Conservation (phyloP, 2,329 filamentous ascomycete genomes). For the Calonectria leucothoes region DNA sequence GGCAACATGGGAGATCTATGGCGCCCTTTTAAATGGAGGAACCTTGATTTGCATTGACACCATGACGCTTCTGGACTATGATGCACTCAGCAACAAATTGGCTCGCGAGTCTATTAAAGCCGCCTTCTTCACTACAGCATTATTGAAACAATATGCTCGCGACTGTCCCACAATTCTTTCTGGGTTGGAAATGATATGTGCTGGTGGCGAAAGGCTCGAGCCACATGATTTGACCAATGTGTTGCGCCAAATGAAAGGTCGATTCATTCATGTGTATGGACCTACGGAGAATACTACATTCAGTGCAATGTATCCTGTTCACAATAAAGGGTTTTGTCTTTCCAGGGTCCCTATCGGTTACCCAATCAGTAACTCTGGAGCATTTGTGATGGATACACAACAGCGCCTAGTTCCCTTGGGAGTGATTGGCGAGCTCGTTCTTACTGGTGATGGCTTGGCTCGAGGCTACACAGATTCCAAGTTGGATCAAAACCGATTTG, state of each 20-base stretch:
- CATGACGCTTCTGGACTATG: constrained; percentile 57
- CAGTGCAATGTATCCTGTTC: background rate
- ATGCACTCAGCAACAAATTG: constrained; percentile 18
- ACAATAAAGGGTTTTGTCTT: too few relatives aligned
- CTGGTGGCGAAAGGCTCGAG: background rate
- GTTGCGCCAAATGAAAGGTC: background rate
- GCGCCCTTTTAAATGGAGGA: background rate
- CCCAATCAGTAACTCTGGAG: background rate
- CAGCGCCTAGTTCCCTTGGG: background rate
- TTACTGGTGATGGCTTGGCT: background rate
- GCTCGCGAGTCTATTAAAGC: constrained; percentile 45
- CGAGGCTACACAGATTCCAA: background rate
- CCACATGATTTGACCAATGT: background rate
- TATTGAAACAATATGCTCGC: background rate
- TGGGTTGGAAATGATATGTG: background rate
- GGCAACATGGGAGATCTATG: background rate
- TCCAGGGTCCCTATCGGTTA: background rate
- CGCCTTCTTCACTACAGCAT: background rate
- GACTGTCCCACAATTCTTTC: background rate
- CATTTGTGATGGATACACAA: background rate
- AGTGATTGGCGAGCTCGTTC: background rate
- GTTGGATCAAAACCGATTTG: background rate
- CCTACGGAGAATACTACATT: background rate
- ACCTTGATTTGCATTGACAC: constrained; percentile 28
- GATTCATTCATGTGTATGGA: background rate